Base-by-base conservation (phyloP, 108 stramenopile genomes). In the Parmales sp. region DNA sequence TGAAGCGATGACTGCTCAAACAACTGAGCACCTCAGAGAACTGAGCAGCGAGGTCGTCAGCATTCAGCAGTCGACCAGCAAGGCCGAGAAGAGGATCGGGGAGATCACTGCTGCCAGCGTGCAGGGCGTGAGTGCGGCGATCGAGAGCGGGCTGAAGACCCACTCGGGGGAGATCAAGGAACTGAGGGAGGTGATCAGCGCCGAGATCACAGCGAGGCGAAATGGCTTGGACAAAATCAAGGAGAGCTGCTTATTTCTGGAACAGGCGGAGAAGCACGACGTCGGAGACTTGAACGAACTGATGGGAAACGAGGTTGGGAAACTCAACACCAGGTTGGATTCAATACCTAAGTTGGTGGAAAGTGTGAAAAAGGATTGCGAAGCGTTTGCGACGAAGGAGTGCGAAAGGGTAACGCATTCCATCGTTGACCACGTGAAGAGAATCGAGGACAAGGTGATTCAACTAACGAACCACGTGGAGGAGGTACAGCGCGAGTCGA, bases 21-120 rank as follows among this genome's bases (percentile, higher is more conserved):
- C 54, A 11, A 34, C 20, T 34, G 54, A 60, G 54, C 54, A 60
- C 31, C 54, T 60, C 2, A 11, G 54, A 2, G 54, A 60, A 16
- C 54, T 60, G 11, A 60, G 54, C 54, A 13, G 36, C 54, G 54
- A 60, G 26, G 54, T 60, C 54, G 54, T 60, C 31, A 11, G 20
- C n/a, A 60, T 60, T 31, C 54, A 60, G 26, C 31, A 60, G 26
- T 34, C 54, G 29, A 60, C 54, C 7, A 60, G 54, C 31, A 60
- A 60, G 31, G 54, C 54, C 26, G 54, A 60, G 54, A 60, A 60
- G 54, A 60, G 54, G 31, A 60, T 60, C 8, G 54, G 54, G 20
- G 54, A 60, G 28, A 28, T 60, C 8, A 60, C 54, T 6, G 54
- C 54, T 11, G 54, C 31, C 1, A 34, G 31, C 6, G 31, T 60